Evolutionary conservation across 768 basidiomycete genomes (phyloP).

Genomic region (Cantharellus anzutake): DNA sequence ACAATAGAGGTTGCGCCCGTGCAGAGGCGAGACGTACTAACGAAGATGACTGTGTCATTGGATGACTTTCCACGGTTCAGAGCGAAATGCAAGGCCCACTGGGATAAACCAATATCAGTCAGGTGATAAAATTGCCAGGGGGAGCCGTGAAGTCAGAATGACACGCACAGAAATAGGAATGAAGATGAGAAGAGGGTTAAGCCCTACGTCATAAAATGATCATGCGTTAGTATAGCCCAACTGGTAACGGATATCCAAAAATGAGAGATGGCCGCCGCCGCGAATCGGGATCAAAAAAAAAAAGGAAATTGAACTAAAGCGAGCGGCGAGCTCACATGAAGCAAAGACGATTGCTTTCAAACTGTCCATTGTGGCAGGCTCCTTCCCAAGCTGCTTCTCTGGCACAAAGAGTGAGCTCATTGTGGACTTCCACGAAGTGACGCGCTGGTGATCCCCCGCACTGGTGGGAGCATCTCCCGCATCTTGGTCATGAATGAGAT

Average conservation of each 20-base stretch:
- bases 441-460: too few species aligned
- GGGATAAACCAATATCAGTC: neutral
- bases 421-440: too few species aligned
- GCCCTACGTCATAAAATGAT: conserved; percentile 23
- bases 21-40: conserved; percentile 31
- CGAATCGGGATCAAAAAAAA: neutral
- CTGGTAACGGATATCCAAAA: neutral
- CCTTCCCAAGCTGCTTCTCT: conserved; percentile 19
- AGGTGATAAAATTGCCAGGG: neutral
- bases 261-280: too few species aligned
- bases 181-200: conserved; percentile 51
- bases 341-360: conserved; percentile 32
- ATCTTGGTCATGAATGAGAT: too few species aligned
- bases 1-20: too few species aligned
- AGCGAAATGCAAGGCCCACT: conserved; percentile 62
- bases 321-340: conserved; percentile 30
- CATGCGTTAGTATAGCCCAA: neutral
- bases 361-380: conserved; percentile 30
- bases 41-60: conserved; percentile 43
- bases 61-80: conserved; percentile 15
- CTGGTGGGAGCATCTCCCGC: too few species aligned
- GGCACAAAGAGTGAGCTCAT: conserved; percentile 4
- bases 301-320: neutral
- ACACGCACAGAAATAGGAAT: conserved; percentile 46
- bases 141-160: neutral